phyloP scores from a whole-genome alignment of 306 rosid species.

The Cucurbita ficifolia region DNA sequence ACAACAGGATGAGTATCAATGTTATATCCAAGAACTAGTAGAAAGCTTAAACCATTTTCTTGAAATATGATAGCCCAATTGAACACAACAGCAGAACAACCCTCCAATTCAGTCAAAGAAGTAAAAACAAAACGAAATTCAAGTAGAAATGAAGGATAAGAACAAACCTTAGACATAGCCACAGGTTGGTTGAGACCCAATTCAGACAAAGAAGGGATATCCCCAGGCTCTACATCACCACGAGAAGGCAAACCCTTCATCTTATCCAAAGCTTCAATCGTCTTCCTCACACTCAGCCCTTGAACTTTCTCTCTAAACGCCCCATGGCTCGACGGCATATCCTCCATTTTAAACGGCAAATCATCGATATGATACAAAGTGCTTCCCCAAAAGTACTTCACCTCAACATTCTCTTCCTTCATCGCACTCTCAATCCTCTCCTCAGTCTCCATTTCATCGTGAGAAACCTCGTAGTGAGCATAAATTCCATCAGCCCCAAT shows the following conservation, averaged over 20 bases:
- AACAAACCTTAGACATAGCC: slow-evolving; percentile 48
- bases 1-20: neutral
- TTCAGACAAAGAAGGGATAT: slow-evolving; percentile 67
- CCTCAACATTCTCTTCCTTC: slow-evolving; percentile 79
- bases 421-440: slow-evolving; percentile 53
- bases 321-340: slow-evolving; percentile 72
- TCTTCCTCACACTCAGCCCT: slow-evolving; percentile 66
- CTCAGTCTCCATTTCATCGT: slow-evolving; percentile 69
- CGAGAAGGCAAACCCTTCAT: slow-evolving; percentile 73
- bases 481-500: slow-evolving; percentile 76
- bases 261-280: slow-evolving; percentile 78
- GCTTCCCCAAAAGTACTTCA: slow-evolving; percentile 91
- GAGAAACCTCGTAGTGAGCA: slow-evolving; percentile 70
- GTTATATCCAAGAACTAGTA: neutral
- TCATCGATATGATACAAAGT: slow-evolving; percentile 77
- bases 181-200: slow-evolving; percentile 73
- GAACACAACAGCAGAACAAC: neutral
- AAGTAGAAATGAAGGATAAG: neutral
- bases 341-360: slow-evolving; percentile 72
- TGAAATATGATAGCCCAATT: neutral
- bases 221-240: slow-evolving; percentile 81
- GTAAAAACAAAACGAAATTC: neutral
- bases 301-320: slow-evolving; percentile 68
- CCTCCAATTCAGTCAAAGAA: neutral
- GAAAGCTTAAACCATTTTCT: neutral